These are phyloP conservation scores for Blastomyces emzantsi DNA, from an alignment of 2,329 filamentous ascomycete genomes.

Conservation along the genomic window DNA sequence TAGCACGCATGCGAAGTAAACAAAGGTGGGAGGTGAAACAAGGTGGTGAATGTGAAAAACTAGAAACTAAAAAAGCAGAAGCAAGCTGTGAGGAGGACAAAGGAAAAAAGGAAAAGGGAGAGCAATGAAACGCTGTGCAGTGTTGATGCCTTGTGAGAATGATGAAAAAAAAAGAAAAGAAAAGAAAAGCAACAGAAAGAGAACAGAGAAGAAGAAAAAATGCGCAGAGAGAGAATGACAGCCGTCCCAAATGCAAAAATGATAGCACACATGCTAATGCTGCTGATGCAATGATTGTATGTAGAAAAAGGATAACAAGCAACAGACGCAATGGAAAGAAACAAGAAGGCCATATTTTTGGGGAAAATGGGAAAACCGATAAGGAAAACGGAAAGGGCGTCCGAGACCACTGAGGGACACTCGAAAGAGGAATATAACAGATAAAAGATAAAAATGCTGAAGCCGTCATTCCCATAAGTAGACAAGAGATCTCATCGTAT, in stretches of 20 bases:
- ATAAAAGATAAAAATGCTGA: neutral
- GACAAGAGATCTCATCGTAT: neutral
- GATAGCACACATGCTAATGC: neutral
- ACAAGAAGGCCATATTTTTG: too few species aligned
- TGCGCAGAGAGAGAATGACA: neutral
- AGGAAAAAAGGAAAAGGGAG: neutral
- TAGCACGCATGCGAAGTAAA: neutral
- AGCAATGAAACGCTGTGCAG: neutral
- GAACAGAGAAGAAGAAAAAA: neutral
- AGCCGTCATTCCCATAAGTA: neutral
- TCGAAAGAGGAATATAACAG: neutral
- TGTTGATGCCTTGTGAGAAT: neutral
- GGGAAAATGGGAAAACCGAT: neutral
- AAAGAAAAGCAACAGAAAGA: neutral
- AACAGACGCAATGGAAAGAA: neutral
- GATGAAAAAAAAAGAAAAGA: neutral
- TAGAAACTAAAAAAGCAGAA: neutral
- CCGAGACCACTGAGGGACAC: neutral
- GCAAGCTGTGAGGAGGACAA: neutral
- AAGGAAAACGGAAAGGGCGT: neutral
- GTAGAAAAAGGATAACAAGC: neutral
- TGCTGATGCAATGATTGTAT: neutral
- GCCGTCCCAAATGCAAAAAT: conserved; percentile 1
- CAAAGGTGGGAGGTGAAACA: neutral
- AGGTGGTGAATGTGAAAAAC: neutral